Conservation (phyloP, 176 grass and related monocot species). For the Pontederia paniculata region DNA sequence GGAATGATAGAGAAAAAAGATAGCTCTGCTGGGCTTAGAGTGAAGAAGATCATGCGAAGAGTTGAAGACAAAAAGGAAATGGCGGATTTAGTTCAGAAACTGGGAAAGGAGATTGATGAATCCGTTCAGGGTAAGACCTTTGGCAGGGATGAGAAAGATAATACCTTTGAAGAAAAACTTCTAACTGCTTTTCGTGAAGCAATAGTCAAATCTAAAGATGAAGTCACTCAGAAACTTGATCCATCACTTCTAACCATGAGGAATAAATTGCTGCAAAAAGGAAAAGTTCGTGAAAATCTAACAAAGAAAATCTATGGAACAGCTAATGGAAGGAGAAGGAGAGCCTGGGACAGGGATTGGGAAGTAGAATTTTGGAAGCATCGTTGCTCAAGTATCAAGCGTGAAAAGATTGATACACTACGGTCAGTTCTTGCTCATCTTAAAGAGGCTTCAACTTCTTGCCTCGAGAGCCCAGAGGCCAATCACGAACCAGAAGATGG, state of each 20-base stretch:
- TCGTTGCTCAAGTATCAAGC: conserved; percentile 57
- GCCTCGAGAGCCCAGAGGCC: conserved; percentile 32
- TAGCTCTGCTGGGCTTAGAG: conserved; percentile 48
- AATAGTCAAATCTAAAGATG: conserved; percentile 42
- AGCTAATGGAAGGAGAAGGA: conserved; percentile 51
- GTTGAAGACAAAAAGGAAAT: conserved; percentile 55
- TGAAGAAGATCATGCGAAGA: conserved; percentile 85
- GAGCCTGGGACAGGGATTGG: conserved; percentile 77
- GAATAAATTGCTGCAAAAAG: conserved; percentile 57
- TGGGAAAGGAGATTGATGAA: conserved; percentile 74
- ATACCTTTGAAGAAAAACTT: conserved; percentile 68
- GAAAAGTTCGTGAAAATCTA: conserved; percentile 78
- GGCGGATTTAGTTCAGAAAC: conserved; percentile 50
- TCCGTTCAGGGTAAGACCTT: conserved; percentile 36
- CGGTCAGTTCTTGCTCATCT: conserved; percentile 87
- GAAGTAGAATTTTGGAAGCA: conserved; percentile 96
- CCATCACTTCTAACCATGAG: conserved; percentile 38
- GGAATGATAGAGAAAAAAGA: conserved; percentile 30
- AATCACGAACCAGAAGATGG: conserved; percentile 41
- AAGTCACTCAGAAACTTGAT: conserved; percentile 33
- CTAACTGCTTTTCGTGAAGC: conserved; percentile 69
- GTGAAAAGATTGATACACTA: conserved; percentile 77
- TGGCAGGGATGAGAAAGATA: conserved; percentile 37
- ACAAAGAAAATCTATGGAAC: conserved; percentile 87
- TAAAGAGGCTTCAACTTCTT: conserved; percentile 49